These are phyloP conservation scores for Eremothecium sinecaudum DNA, from an alignment of 1,139 yeast genomes.

Conservation along the genomic window DNA sequence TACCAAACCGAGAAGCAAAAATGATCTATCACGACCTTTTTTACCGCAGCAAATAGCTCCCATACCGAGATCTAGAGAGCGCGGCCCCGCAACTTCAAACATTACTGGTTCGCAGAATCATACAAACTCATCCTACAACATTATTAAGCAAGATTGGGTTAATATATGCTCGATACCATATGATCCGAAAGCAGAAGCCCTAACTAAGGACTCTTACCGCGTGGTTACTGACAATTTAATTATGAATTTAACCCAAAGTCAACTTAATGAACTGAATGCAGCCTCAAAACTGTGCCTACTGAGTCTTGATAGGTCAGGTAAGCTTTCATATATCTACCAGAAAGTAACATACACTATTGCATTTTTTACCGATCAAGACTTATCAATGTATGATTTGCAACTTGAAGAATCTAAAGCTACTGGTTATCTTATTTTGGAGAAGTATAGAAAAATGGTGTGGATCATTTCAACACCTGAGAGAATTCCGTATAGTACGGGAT, in stretches of 20 bases:
- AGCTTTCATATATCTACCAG: slow-evolving; percentile 35
- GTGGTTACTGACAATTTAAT: slow-evolving; percentile 22
- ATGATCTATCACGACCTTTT: not conserved
- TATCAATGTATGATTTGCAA: slow-evolving; percentile 73
- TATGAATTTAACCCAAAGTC: slow-evolving; percentile 26
- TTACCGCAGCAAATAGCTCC: not conserved
- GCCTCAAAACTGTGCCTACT: slow-evolving; percentile 32
- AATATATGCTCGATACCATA: slow-evolving; percentile 23
- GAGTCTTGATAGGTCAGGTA: slow-evolving; percentile 35
- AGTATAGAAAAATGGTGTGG: slow-evolving; percentile 49
- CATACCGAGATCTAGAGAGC: not conserved
- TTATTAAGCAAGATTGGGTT: slow-evolving; percentile 24
- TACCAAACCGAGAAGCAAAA: not conserved
- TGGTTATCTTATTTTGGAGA: slow-evolving; percentile 59
- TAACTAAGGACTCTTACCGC: slow-evolving; percentile 19
- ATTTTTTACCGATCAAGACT: slow-evolving; percentile 42
- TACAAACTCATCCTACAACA: not conserved
- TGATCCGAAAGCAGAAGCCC: slow-evolving; percentile 19
- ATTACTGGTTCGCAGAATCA: not conserved
- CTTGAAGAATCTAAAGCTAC: slow-evolving; percentile 45
- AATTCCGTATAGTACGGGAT: slow-evolving; percentile 21
- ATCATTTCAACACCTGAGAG: no score
- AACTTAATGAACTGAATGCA: slow-evolving; percentile 35
- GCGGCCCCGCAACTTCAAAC: not conserved
- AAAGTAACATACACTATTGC: slow-evolving; percentile 14